phyloP scores from a whole-genome alignment of 2,329 filamentous ascomycete genomes.

The Xylariaceae sp. region DNA sequence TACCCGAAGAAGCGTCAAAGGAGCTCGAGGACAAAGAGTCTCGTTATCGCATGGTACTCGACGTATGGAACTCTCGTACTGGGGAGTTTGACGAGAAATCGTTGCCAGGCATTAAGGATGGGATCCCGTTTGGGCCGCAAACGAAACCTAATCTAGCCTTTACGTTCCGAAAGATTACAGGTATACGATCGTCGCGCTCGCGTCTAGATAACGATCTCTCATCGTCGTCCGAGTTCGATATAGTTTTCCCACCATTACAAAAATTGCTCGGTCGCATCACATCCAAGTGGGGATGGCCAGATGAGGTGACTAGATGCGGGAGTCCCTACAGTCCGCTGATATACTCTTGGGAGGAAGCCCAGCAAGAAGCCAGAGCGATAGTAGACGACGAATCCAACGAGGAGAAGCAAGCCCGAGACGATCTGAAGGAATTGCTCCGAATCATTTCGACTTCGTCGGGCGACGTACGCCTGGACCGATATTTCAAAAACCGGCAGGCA shows the following conservation, averaged over 20 bases:
- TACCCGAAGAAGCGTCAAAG: background rate
- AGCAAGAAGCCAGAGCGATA: background rate
- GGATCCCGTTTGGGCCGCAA: background rate
- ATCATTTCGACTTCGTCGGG: slow-evolving; percentile 15
- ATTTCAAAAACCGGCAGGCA: slow-evolving; percentile 10
- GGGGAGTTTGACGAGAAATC: slow-evolving; percentile 4
- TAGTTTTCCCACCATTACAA: slow-evolving; percentile 5
- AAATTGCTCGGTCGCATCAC: slow-evolving; percentile 15
- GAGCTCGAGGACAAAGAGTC: background rate
- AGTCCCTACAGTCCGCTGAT: slow-evolving; percentile 9
- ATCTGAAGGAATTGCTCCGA: slow-evolving; percentile 12
- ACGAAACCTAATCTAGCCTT: slow-evolving; percentile 10
- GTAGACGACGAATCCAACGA: background rate
- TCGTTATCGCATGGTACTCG: slow-evolving; percentile 13
- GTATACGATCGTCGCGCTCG: background rate
- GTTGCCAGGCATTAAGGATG: background rate
- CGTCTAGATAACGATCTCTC: background rate
- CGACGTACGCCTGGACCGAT: slow-evolving; percentile 9
- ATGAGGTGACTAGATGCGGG: background rate
- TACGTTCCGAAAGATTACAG: slow-evolving; percentile 9
- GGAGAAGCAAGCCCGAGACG: slow-evolving; percentile 6
- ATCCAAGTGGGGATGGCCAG: slow-evolving; percentile 13
- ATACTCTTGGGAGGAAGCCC: slow-evolving; percentile 13
- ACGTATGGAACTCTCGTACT: background rate
- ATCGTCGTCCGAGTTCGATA: slow-evolving; percentile 11